Base-by-base conservation (phyloP, 164 flowering plant genomes). In the Kalanchoe fedtschenkoi region DNA sequence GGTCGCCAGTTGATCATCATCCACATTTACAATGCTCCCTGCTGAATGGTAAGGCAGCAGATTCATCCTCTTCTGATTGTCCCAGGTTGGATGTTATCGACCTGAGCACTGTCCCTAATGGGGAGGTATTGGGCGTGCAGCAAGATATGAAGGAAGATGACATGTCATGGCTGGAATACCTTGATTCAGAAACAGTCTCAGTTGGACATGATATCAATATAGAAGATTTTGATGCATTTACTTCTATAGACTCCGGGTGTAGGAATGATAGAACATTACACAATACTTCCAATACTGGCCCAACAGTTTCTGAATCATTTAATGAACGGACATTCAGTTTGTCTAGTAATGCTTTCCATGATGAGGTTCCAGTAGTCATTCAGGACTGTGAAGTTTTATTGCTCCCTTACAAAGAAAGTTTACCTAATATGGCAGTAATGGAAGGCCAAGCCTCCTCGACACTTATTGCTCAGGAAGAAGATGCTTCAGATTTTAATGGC, bases 401-500 rank as follows among this genome's bases (percentile, higher is more conserved):
- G 66, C 87, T 85, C 66, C 91, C 95, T 14, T 78, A 84, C 63
- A 82, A 80, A 65, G 91, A 77, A 37, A 67, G 62, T 64, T 62
- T 71, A 34, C 32, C 64, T 67, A 53, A 53, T 21, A 71, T 30
- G 28, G 80, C 68, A 65, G 56, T 58, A 6, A 29, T 54, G 41
- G 87, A 71, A 60, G 72, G 43, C 70, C 87, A 74, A 66, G 71
- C 78, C 64, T 76, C 90, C 26, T 80, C 78, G 46, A 72, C 77
- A 15, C 43, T 63, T 69, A 60, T 65, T 32, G 77, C 69, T 24
- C 62, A 65, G 14, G 77, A 71, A 53, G 77, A 81, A 71, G 86
- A 78, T 34, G 63, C 70, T 24, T 26, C 63, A 56, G 95, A 83
- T 19, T 84, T 87, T 79, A 89, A 79, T 73, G 97, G 93, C 51